phyloP scores from a whole-genome alignment of 345 rosid genomes.

The Dovyalis caffra region DNA sequence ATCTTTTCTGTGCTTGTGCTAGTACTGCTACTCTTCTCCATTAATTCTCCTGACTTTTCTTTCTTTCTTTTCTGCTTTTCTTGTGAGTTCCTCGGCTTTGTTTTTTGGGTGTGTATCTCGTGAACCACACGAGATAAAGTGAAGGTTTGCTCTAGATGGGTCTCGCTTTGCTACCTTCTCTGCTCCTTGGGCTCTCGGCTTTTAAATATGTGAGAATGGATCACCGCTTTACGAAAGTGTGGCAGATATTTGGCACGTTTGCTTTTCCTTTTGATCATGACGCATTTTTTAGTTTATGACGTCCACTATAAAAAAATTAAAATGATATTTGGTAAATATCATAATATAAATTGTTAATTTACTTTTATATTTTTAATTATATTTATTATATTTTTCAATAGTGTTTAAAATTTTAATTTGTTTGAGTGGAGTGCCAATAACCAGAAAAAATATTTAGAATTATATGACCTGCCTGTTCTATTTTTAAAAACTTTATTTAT shows the following conservation, averaged over 20 bases:
- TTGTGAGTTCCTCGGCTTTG: slow-evolving; percentile 17
- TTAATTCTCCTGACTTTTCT: slow-evolving; percentile 2
- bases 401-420: too few species aligned
- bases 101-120: slow-evolving; percentile 23
- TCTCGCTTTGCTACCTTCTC: background rate
- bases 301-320: too few species aligned
- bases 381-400: too few species aligned
- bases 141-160: background rate
- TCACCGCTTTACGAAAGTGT: background rate
- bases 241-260: slow-evolving; percentile 19
- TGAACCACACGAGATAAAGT: slow-evolving; percentile 33
- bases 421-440: too few species aligned
- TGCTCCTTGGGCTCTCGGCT: background rate
- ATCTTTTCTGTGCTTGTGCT: slow-evolving; percentile 12
- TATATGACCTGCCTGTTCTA: too few species aligned
- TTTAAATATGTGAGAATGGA: background rate
- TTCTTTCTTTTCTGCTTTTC: slow-evolving; percentile 11
- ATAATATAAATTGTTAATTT: too few species aligned
- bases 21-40: slow-evolving; percentile 29
- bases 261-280: background rate
- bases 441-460: too few species aligned
- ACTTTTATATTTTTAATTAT: too few species aligned
- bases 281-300: too few species aligned
- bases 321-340: too few species aligned
- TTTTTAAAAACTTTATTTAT: too few species aligned